Conservation (phyloP, 306 rosid species). For the Cyamopsis tetragonoloba region DNA sequence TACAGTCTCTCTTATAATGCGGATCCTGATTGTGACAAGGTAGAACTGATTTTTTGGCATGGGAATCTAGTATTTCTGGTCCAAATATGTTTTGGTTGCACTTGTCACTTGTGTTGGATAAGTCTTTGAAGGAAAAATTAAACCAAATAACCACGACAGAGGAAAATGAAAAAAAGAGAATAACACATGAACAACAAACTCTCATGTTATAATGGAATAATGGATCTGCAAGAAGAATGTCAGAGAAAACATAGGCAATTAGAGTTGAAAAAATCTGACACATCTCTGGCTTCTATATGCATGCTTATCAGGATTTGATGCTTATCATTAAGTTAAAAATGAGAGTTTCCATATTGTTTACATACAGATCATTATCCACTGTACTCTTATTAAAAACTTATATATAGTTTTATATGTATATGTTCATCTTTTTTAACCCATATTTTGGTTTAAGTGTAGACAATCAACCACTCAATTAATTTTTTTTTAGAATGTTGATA, state of each 20-base stretch:
- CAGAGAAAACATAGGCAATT: slow-evolving; percentile 26
- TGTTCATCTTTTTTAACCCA: neutral
- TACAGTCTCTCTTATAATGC: slow-evolving; percentile 29
- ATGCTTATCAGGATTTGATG: too few relatives aligned
- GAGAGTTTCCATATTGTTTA: slow-evolving; percentile 1
- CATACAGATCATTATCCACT: slow-evolving; percentile 1
- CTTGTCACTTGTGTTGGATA: slow-evolving; percentile 16
- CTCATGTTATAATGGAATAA: neutral
- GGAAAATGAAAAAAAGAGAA: neutral
- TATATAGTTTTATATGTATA: neutral
- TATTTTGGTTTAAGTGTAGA: neutral
- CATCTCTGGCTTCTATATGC: neutral
- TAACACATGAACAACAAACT: neutral
- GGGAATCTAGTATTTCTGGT: slow-evolving; percentile 30
- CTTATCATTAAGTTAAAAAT: slow-evolving; percentile 12
- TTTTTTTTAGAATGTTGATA: too few relatives aligned
- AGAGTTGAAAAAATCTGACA: neutral
- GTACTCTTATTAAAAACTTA: neutral
- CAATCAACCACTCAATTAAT: neutral
- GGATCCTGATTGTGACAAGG: slow-evolving; percentile 41
- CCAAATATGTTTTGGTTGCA: slow-evolving; percentile 19
- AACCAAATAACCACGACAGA: neutral
- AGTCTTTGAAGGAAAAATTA: neutral
- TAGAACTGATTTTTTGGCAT: slow-evolving; percentile 26
- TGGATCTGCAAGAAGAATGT: slow-evolving; percentile 29